Base-by-base conservation (phyloP, 768 basidiomycete species). In the Amanita inopinata region DNA sequence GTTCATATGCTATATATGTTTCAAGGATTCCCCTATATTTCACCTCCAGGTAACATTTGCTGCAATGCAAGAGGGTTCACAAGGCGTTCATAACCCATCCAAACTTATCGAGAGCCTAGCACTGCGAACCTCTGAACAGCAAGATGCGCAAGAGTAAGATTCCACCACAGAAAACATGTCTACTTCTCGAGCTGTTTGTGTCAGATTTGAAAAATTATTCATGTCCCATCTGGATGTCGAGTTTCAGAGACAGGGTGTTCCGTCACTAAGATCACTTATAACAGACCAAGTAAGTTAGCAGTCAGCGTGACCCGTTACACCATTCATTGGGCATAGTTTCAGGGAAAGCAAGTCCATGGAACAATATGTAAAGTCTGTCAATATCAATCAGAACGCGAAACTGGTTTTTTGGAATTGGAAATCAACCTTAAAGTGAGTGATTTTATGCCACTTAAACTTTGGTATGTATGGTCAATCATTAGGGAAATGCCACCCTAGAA, bases 61-160 rank as follows among this genome's bases (percentile, higher is more conserved):
- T 3, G 88, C 85, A 0, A 70, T 98, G 38, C 87, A 97, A 54
- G 70, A 78, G 46, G 76, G 85, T 46, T 67, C 67, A 3, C 69
- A 78, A 51, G 71, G 60, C 36, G 77, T 82, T 0, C 92, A 85
- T 56, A 90, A 97, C 60, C 94, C 94, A 0, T 63, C 67, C 11
- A 83, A 80, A 48, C 73, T 98, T 10, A 84, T 93, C 4, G 82
- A 92, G 56, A 88, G 88, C 50, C 64, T 98, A 40, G 74, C 80
- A 45, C 64, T 98, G 28, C 74, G 82, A 14, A 79, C 81, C 1
- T 71, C 81, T 3, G 87, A 96, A 55, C 94, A 98, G 55, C 93
- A 97, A 61, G 94, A 98, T 63, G 92, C 94, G 22, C 90, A 93
- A 61, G 94, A 98, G 90, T 96, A 54, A 41, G 77, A 6, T 53